phyloP scores from a whole-genome alignment of 192 early-diverging fungal species.

The Coemansia sp. region DNA sequence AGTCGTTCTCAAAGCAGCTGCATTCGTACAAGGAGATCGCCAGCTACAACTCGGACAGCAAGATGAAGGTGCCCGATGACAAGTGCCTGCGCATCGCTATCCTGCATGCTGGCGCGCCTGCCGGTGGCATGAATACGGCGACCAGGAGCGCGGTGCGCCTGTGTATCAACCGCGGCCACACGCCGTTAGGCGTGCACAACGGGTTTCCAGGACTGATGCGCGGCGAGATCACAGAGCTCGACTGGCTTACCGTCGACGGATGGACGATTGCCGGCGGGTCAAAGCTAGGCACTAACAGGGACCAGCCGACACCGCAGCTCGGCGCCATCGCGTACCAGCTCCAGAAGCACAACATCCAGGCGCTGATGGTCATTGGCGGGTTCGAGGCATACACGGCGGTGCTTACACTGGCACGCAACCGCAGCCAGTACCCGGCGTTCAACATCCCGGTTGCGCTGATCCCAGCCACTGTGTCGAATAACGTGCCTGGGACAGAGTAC shows the following conservation, averaged over 20 bases:
- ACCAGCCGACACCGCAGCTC: constrained; percentile 78
- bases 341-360: constrained; percentile 87
- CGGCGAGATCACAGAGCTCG: constrained; percentile 74
- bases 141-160: constrained; percentile 83
- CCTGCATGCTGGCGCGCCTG: constrained; percentile 91
- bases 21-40: constrained; percentile 65
- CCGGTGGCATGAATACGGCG: constrained; percentile 97
- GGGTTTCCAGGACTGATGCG: constrained; percentile 87
- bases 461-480: constrained; percentile 96
- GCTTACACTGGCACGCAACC: constrained; percentile 65
- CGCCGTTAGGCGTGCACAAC: constrained; percentile 84
- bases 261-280: constrained; percentile 94
- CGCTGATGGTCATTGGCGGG: constrained; percentile 92
- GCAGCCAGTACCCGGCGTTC: constrained; percentile 85
- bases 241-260: constrained; percentile 82
- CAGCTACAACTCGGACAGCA: constrained; percentile 39
- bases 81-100: constrained; percentile 83
- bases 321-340: constrained; percentile 91
- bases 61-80: constrained; percentile 42
- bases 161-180: constrained; percentile 85
- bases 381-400: constrained; percentile 91
- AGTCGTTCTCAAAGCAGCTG: constrained; percentile 72
- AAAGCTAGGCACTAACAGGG: constrained; percentile 91
- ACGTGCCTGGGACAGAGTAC: constrained; percentile 95
- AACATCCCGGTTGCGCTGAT: constrained; percentile 91